phyloP scores from a whole-genome alignment of 495 filamentous ascomycete species.

The Cercophora sp. region DNA sequence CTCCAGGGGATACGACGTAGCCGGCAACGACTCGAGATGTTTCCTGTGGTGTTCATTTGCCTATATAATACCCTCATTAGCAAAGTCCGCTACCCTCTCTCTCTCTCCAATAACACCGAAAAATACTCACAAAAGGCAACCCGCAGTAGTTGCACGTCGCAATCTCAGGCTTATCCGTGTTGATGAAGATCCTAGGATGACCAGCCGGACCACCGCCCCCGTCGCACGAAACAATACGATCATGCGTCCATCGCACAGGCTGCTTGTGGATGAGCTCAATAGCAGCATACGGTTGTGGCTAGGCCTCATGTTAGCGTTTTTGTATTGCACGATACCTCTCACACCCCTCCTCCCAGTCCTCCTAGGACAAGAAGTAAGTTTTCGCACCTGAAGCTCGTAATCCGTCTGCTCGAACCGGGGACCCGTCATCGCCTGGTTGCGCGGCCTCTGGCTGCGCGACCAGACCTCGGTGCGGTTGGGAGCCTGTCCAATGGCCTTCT shows the following conservation, averaged over 20 bases:
- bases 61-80: constrained; percentile 38
- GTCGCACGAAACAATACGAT: constrained; percentile 78
- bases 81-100: background rate
- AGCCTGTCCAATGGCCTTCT: constrained; percentile 68
- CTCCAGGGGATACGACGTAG: constrained; percentile 66
- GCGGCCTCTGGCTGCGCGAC: constrained; percentile 77
- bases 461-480: constrained; percentile 80
- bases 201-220: constrained; percentile 90
- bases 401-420: constrained; percentile 96
- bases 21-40: constrained; percentile 73
- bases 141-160: constrained; percentile 88
- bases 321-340: background rate
- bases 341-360: background rate
- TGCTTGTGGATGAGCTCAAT: constrained; percentile 96
- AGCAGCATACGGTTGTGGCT: constrained; percentile 85
- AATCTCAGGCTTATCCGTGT: constrained; percentile 95
- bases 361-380: background rate
- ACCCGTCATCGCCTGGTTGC: constrained; percentile 79
- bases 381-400: constrained; percentile 78
- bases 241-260: constrained; percentile 86
- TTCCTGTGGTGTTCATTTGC: constrained; percentile 82
- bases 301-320: constrained; percentile 10
- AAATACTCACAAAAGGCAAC: constrained; percentile 76
- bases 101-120: background rate
- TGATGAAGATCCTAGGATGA: constrained; percentile 94